Conservation (phyloP, 306 rosid genomes). For the Prunus dulcis region DNA sequence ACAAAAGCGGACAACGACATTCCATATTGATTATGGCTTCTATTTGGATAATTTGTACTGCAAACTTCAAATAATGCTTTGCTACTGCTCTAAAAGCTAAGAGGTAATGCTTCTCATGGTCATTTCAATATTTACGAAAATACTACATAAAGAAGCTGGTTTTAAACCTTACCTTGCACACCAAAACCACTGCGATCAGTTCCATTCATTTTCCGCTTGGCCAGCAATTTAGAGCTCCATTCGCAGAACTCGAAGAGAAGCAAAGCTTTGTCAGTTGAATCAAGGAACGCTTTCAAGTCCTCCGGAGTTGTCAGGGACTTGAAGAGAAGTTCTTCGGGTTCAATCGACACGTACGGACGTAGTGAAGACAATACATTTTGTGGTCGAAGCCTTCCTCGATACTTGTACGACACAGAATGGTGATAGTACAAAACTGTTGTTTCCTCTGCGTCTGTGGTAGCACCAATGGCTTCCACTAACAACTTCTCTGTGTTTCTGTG, state of each 20-base stretch:
- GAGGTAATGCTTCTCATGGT: too few species aligned
- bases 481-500: conserved; percentile 52
- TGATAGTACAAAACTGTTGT: conserved; percentile 53
- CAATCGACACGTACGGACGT: conserved; percentile 30
- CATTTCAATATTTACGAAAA: background rate
- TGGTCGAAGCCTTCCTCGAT: conserved; percentile 58
- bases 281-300: conserved; percentile 47
- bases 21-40: background rate
- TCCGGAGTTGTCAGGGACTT: conserved; percentile 35
- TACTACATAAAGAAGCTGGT: background rate
- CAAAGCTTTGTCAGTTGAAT: conserved; percentile 69
- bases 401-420: conserved; percentile 63
- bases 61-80: background rate
- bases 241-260: conserved; percentile 84
- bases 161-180: conserved; percentile 35
- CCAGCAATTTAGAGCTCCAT: conserved; percentile 62
- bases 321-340: conserved; percentile 59
- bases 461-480: conserved; percentile 63
- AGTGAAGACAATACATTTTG: conserved; percentile 51
- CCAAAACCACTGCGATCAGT: conserved; percentile 33
- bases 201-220: conserved; percentile 38
- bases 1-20: background rate
- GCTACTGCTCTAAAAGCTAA: too few species aligned
- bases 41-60: background rate
- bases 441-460: conserved; percentile 44